Evolutionary conservation across 2,329 filamentous ascomycete species (phyloP), one percentile per base, ranked within the genome.

Genomic region (Mycosphaerella sp.): DNA sequence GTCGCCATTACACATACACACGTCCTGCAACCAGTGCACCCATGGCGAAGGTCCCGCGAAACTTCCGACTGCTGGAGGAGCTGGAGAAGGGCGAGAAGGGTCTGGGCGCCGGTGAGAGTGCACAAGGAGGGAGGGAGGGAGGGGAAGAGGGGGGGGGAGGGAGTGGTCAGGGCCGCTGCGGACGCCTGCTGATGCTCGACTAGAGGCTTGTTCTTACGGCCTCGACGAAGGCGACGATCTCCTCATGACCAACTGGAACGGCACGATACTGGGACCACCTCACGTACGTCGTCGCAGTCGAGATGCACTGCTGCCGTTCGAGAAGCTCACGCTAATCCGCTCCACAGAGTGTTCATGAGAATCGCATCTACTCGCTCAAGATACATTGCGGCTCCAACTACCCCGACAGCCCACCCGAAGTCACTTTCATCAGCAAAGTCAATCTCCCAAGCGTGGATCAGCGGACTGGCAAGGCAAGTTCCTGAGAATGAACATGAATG

Each of bases 61-160:
- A 97, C 77, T 98, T 98, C 72, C 86, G 92, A 69, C 82, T 98
- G 62, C 80, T 98, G 54, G 93, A 96, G 73, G 93, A 98, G 83
- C 81, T 98, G 17, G 93, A 98, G 78, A 97, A 97, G 78, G 93
- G 93, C 68, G 93, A 98, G 78, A 98, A 98, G 75, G 93, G 93
- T 58, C 80, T 93, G 60, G 92, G 93, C 68, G 90, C 92, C 72
- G 89, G 89, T 89, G 26, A 29, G 26, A 29, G 26, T 29, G 26
- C 26, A 29, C 26, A 29, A 7, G 5, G 26, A 29, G 26, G 26
- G 21, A 21, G 21, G 21, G 21, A 21, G 21, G 21, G 21, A 21
- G 21, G 21, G 21, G 21, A 21, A 21, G 21, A 21, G 21, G 3
- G 21, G 21, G 21, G 21, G 21, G 21, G 3, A 21, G 21, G 26